phyloP scores from a whole-genome alignment of 495 filamentous ascomycete species.

The Extremus antarcticus region DNA sequence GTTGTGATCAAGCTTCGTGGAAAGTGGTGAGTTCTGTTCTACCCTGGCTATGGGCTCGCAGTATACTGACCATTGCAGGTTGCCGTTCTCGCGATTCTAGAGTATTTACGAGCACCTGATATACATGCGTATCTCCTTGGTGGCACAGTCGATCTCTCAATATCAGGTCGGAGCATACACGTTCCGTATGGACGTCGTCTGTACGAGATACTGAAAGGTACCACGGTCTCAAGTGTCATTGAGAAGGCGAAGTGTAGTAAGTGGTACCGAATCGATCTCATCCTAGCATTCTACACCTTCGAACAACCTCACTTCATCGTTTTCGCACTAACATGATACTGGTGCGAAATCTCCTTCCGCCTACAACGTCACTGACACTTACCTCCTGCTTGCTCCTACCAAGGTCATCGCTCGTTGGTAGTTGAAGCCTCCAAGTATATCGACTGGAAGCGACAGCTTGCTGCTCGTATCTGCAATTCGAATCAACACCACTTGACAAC shows the following conservation, averaged over 20 bases:
- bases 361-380: not conserved
- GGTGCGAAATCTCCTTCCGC: not conserved
- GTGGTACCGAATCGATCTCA: too few species aligned
- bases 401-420: not conserved
- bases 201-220: too few species aligned
- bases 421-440: not conserved
- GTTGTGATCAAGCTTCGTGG: constrained; percentile 84
- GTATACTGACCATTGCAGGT: constrained; percentile 16
- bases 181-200: too few species aligned
- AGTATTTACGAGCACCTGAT: too few species aligned
- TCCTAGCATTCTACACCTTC: not conserved
- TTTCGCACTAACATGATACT: not conserved
- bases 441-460: not conserved
- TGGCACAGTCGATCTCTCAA: too few species aligned
- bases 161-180: too few species aligned
- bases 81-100: constrained; percentile 33
- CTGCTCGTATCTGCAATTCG: not conserved
- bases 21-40: constrained; percentile 63
- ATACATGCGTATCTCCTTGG: too few species aligned
- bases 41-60: not conserved
- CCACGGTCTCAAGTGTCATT: too few species aligned
- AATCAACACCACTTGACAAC: too few species aligned
- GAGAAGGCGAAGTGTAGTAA: too few species aligned
- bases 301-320: not conserved
- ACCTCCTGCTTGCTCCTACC: not conserved